Evolutionary conservation across 495 filamentous ascomycete species (phyloP), one percentile per base, ranked within the genome.

Genomic region (Lasiosphaeris hirsuta): DNA sequence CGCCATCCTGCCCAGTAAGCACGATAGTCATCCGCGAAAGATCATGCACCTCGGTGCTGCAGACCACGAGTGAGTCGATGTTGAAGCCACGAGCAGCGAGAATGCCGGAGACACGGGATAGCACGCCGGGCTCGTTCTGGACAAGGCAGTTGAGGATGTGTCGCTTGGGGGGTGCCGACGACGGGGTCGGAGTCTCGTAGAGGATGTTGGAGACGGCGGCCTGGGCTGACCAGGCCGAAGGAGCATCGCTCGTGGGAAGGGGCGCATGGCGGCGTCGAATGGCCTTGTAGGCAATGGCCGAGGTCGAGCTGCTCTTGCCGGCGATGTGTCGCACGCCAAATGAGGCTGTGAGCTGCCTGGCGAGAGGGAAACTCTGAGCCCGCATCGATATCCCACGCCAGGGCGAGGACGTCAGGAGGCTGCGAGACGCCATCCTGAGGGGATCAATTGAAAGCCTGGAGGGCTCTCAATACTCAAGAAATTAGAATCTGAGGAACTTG

Each of bases 11-110:
- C 38, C 94, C 94, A 56, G 89, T 88, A 41, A 98, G 80, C 54
- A 98, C 94, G 61, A 98, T 98, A 39, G 94, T 97, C 94, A 98
- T 98, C 63, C 94, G 92, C 17, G 90, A 96, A 33, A 98, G 77
- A 64, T 98, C 93, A 62, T 90, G 90, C n/a, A 98, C 93, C 74
- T 97, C 94, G 42, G 94, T 98, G 71, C 89, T 92, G 78, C 94
- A 97, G 39, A 98, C 94, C 47, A 98, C 94, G 55, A 98, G 78
- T 54, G 89, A 93, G 82, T 98, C 94, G 69, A 98, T 98, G 78
- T 98, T 98, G 86, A 98, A 98, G 56, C 94, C 94, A 40, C 94
- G 83, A 30, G 94, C 94, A 13, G 94, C 94, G 34, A 98, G 82
- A 68, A 98, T 97, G 52, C 94, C 94, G 9, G 94, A 97, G 10